Percentiles rank a stretch among this genome's conserved stretches.
phyloP scores from a whole-genome alignment of 140 eudicot genomes.

The Oenanthe javanica region DNA sequence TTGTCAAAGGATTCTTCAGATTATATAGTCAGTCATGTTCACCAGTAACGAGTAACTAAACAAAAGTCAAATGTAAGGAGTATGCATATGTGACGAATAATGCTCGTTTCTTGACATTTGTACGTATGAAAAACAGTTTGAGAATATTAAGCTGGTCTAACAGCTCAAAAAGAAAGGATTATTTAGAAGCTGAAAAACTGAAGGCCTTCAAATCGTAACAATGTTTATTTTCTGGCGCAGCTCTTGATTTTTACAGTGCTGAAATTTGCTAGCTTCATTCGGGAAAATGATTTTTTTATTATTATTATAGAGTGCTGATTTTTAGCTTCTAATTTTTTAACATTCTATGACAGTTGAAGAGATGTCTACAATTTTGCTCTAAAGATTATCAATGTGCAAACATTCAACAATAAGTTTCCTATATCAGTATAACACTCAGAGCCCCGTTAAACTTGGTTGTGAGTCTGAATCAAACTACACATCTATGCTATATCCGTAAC shows the following conservation, averaged over 20 bases:
- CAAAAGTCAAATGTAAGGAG: background rate
- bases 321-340: background rate
- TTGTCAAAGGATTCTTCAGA: background rate
- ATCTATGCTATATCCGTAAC: background rate
- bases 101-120: background rate
- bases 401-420: background rate
- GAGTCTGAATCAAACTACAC: background rate
- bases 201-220: background rate
- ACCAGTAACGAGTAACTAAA: background rate
- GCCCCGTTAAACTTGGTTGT: background rate
- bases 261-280: background rate
- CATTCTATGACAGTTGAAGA: background rate
- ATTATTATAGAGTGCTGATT: too few species aligned
- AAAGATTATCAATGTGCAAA: background rate
- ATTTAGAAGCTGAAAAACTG: background rate
- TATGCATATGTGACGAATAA: background rate
- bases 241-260: background rate
- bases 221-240: background rate
- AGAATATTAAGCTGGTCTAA: background rate
- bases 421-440: background rate
- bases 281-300: too few species aligned
- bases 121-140: background rate
- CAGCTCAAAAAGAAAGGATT: background rate
- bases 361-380: background rate
- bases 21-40: background rate